These are phyloP conservation scores for Daedaleopsis sinensis DNA, from an alignment of 768 basidiomycete species.

Conservation along the genomic window DNA sequence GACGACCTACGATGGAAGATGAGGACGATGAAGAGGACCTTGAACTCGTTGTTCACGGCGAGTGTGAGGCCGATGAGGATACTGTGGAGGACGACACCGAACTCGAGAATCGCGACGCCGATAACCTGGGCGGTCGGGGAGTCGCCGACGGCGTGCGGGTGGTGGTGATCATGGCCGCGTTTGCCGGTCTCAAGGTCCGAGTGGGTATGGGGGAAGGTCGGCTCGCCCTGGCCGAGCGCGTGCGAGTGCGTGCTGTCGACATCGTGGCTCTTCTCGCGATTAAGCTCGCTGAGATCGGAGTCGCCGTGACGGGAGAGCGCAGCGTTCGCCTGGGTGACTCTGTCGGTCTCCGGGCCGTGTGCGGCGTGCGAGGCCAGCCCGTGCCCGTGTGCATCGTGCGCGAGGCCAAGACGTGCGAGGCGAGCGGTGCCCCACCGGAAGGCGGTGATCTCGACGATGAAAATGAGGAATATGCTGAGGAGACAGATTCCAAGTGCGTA, in stretches of 20 bases:
- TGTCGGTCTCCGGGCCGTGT: slow-evolving; percentile 64
- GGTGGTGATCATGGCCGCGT: not conserved
- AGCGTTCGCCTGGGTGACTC: slow-evolving; percentile 5
- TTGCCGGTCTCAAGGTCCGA: slow-evolving; percentile 14
- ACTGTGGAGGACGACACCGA: slow-evolving; percentile 90
- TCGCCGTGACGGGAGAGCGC: slow-evolving; percentile 8
- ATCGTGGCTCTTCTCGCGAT: slow-evolving; percentile 4
- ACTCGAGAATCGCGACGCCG: slow-evolving; percentile 91
- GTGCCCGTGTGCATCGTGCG: slow-evolving; percentile 73
- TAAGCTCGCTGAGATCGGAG: not conserved
- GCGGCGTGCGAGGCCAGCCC: slow-evolving; percentile 56
- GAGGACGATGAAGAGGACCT: slow-evolving; percentile 84
- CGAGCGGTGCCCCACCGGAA: slow-evolving; percentile 85
- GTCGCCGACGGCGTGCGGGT: slow-evolving; percentile 32
- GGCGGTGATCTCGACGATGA: slow-evolving; percentile 83
- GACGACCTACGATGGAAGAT: slow-evolving; percentile 83
- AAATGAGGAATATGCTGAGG: slow-evolving; percentile 79
- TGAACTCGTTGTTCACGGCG: slow-evolving; percentile 85
- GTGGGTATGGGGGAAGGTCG: slow-evolving; percentile 13
- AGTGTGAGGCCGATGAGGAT: slow-evolving; percentile 88
- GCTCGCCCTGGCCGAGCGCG: not conserved
- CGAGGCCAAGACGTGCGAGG: slow-evolving; percentile 65
- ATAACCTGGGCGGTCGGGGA: slow-evolving; percentile 69
- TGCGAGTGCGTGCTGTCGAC: slow-evolving; percentile 13
- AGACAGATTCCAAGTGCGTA: slow-evolving; percentile 84